phyloP scores from a whole-genome alignment of 176 grass and related monocot genomes.

The Zea luxurians region DNA sequence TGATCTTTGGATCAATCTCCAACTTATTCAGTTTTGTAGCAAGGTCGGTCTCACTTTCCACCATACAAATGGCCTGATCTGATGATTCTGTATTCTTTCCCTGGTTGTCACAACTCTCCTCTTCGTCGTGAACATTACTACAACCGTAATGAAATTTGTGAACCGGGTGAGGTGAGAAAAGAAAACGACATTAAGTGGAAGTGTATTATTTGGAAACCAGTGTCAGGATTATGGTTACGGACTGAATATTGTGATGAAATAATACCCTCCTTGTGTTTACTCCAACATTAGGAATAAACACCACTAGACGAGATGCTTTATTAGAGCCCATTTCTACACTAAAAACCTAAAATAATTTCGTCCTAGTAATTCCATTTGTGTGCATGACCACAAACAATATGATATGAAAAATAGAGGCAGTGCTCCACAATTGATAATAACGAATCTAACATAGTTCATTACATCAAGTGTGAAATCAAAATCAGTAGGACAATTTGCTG shows the following conservation, averaged over 20 bases:
- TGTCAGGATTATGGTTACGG: neutral
- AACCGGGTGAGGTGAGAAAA: neutral
- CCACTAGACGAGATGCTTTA: neutral
- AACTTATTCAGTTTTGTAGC: neutral
- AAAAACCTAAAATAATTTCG: neutral
- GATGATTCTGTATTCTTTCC: neutral
- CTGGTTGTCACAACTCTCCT: neutral
- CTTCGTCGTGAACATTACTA: conserved; percentile 1
- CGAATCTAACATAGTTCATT: neutral
- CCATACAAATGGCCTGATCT: neutral
- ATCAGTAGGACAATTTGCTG: neutral
- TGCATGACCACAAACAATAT: neutral
- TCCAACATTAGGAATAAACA: neutral
- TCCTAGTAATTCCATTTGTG: conserved; percentile 3
- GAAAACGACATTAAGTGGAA: neutral
- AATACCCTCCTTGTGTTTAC: neutral
- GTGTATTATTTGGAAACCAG: neutral
- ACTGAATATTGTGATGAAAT: neutral
- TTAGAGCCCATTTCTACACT: neutral
- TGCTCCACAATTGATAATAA: neutral
- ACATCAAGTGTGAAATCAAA: neutral
- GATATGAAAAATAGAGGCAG: neutral
- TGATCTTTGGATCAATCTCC: conserved; percentile 16
- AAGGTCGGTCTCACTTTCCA: neutral
- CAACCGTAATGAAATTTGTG: conserved; percentile 3